These are phyloP conservation scores for Phytopythium aichiense DNA, from an alignment of 352 stramenopile genomes.

Conservation along the genomic window DNA sequence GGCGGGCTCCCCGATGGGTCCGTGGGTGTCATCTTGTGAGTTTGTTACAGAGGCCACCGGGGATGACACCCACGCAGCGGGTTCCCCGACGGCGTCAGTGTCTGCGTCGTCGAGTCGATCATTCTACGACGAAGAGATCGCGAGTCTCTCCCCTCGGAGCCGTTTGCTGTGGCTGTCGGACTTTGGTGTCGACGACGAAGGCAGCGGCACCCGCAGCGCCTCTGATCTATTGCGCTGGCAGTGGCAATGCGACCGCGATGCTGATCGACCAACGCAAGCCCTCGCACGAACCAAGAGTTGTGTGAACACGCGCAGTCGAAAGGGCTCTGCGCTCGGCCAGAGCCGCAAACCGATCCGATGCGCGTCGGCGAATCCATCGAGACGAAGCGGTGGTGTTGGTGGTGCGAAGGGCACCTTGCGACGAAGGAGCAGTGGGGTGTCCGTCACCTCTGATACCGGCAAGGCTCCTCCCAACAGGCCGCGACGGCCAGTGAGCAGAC, in stretches of 20 bases:
- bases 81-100: conserved; percentile 9
- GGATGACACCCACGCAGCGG: neutral
- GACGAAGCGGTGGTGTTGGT: neutral
- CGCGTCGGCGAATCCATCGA: neutral
- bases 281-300: neutral
- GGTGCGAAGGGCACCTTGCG: neutral
- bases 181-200: conserved; percentile 21
- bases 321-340: neutral
- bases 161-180: conserved; percentile 61
- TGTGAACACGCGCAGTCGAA: neutral
- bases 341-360: conserved; percentile 1
- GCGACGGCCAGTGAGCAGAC: neutral
- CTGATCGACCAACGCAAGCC: neutral
- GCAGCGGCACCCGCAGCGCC: neutral
- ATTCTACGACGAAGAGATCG: conserved; percentile 14
- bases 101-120: conserved; percentile 19
- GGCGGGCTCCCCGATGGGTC: conserved; percentile 37
- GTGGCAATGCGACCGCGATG: neutral
- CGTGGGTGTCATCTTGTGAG: conserved; percentile 34
- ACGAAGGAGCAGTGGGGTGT: neutral
- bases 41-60: neutral
- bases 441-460: neutral
- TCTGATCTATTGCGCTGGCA: neutral
- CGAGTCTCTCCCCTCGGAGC: conserved; percentile 49
- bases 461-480: neutral